Base-by-base conservation (phyloP, 768 basidiomycete genomes). In the Russula virescens region DNA sequence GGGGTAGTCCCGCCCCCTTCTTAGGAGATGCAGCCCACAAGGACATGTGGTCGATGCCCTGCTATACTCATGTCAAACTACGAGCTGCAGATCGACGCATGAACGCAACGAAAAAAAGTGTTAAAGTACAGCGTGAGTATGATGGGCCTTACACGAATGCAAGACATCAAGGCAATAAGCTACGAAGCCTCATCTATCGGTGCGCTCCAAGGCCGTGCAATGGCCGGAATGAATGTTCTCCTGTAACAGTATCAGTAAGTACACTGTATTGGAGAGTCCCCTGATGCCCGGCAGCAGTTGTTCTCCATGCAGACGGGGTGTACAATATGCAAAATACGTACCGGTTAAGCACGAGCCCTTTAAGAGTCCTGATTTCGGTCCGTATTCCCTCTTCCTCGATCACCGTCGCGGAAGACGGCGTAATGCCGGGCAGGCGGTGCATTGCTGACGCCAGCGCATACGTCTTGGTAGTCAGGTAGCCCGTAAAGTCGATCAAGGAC, bases 261-360 rank as follows among this genome's bases (percentile, higher is more conserved):
- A 28, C 25, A 7, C 21, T 25, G 34, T 19, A 8, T 16, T 31
- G 31, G 3, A 31, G 31, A 4, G 31, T 31, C 31, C 5, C 31
- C 31, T 31, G 5, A 31, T 31, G 8, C 8, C 31, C 31, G 5
- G 31, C 31, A 31, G 31, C 31, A 31, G 31, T 8, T n/a, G 31
- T 31, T 31, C 31, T 31, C 31, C 28, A 23, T 26, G n/a, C 2
- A 50, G 23, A 25, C 19, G 49, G 43, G 18, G 50, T n/a, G n/a
- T n/a, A n/a, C n/a, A 46, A 34, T 14, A 31, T 8, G 31, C 14
- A 14, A 7, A 16, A 47, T 25, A 76, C 79, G 66, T 69, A 83
- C 84, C 90, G 77, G 71, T 89, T 92, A 48, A 92, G 75, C 51
- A 88, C 88, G 23, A 91, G 79, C 10, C 89, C 89, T 69, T 91